Base-by-base conservation (phyloP, 768 basidiomycete species). In the Cytidiella melzeri region DNA sequence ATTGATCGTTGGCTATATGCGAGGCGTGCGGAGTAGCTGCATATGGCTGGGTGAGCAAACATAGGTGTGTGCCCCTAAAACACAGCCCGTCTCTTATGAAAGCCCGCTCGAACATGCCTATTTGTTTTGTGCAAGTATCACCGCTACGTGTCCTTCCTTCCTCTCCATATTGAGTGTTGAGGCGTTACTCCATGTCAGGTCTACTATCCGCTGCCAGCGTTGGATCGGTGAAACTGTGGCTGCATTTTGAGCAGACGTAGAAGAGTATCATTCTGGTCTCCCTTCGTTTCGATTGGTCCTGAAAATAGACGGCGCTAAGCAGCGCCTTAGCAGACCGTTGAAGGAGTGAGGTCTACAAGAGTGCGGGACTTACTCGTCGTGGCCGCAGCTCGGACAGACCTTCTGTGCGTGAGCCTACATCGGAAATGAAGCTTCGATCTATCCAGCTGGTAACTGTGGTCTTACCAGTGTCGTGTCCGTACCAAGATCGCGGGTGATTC, bases 231-330 rank as follows among this genome's bases (percentile, higher is more conserved):
- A 85, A 92, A 58, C 73, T 80, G 55, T 86, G 72, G 56, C 84
- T 83, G 64, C 89, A 92, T 58, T 86, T 86, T 19, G 81, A 79
- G 63, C 91, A 94, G 41, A 92, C 90, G 62, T 83, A 94, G 71
- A 93, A 94, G 1, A 92, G 75, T 43, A 90, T 89, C 92, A 95
- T 95, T 2, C 88, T 79, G 1, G 95, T 97, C 63, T 95, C 92
- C 59, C 91, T 92, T 48, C 95, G 84, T 64, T 95, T 94, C 15
- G 92, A 96, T 65, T 98, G 95, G 67, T 97, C 95, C 67, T 97
- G 95, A 66, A 87, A 98, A 63, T 89, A 81, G 4, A 98, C 94
- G 44, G 91, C 81, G 61, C 94, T 98, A 49, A 48, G 46, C 6
- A 45, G 26, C 48, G 41, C 55, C 24, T 34, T 15, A 7, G 15